Percentiles rank a stretch among this genome's conserved stretches.
phyloP scores from a whole-genome alignment of 768 basidiomycete genomes.

The Agrocybe pediades region DNA sequence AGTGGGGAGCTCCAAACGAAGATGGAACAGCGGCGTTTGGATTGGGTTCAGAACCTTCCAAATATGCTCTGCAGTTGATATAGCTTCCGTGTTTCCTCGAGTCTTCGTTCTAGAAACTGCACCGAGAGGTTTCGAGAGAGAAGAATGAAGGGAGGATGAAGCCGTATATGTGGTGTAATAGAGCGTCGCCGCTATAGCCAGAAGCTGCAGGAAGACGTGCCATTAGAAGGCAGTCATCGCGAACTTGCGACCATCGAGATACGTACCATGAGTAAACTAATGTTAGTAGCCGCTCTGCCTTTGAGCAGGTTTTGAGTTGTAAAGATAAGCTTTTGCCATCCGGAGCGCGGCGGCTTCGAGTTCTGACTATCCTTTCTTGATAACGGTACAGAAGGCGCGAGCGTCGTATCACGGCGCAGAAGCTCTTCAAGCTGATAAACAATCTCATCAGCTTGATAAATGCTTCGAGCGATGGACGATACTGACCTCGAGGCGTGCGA shows the following conservation, averaged over 20 bases:
- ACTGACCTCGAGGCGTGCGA: conserved; percentile 85
- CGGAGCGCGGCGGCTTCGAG: conserved; percentile 42
- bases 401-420: conserved; percentile 66
- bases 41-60: conserved; percentile 81
- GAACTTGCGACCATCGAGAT: neutral
- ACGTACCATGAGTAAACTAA: conserved; percentile 77
- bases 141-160: conserved; percentile 29
- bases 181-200: conserved; percentile 73
- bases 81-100: conserved; percentile 25
- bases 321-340: conserved; percentile 43
- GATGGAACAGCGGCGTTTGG: conserved; percentile 64
- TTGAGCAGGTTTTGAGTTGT: conserved; percentile 50
- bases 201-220: conserved; percentile 48
- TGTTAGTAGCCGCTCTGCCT: conserved; percentile 73
- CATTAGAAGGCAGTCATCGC: conserved; percentile 7
- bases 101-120: conserved; percentile 34
- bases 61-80: conserved; percentile 61
- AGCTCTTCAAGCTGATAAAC: conserved; percentile 75
- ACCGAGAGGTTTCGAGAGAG: conserved; percentile 29
- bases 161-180: conserved; percentile 71
- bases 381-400: conserved; percentile 45
- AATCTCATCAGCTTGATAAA: conserved; percentile 1
- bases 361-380: conserved; percentile 23
- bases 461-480: conserved; percentile 10
- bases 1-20: conserved; percentile 80